Base-by-base conservation (phyloP, 257 asterid genomes). In the Leptodermis oblonga region DNA sequence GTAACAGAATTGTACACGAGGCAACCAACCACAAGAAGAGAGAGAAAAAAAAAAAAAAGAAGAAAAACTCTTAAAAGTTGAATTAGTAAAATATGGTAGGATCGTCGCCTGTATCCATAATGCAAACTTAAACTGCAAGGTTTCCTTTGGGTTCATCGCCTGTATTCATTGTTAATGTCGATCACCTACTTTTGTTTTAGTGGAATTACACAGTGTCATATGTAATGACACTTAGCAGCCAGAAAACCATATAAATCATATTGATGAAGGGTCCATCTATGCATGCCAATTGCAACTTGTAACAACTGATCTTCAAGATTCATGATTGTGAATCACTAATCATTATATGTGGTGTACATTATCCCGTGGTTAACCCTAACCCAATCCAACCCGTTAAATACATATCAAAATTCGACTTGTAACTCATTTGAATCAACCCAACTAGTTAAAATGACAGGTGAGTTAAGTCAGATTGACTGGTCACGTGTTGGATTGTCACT, bases 71-170 rank as follows among this genome's bases (percentile, higher is more conserved):
- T n/a, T n/a, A n/a, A n/a, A 23, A 37, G 23, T 63, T 63, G 36
- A 65, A 1, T 55, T 18, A 43, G 53, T 26, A n/a, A 75, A n/a
- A 18, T 0, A 10, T 43, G 18, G 10, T 13, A 18, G 10, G 5
- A 5, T 0, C 18, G 17, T 34, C 17, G 34, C 55, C 4, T n/a
- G 13, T n/a, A 39, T 62, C 55, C 15, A 39, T 28, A 37, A 31
- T 76, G 73, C 49, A 72, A 39, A 5, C 74, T 77, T 77, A 62
- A 26, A 53, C 67, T 61, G 77, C 74, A 77, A 68, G 81, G 4
- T 71, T 34, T 68, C 33, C 23, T 72, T 62, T 72, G 68, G 49
- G 14, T 42, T 58, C 54, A 62, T 69, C 36, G 43, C 45, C 65
- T 26, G 14, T 5, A 23, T 25, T 25, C 2, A 8, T 28, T 46